Conservation (phyloP, 108 stramenopile species). For the Mediolabrus comicus region DNA sequence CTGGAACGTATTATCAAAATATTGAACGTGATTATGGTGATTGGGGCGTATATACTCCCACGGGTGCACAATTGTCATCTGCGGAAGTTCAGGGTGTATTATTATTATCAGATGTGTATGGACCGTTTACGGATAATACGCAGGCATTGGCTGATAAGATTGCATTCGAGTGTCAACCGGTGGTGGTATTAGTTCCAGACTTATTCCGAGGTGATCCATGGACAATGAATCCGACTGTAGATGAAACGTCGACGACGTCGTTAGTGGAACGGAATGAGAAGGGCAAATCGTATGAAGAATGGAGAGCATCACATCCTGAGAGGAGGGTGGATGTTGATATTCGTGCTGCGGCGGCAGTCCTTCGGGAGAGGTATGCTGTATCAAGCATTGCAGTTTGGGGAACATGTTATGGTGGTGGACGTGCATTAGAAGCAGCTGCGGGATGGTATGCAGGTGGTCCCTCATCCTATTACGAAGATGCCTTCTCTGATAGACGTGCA, state of each 20-base stretch:
- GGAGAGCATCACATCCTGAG: constrained; percentile 72
- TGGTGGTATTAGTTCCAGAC: constrained; percentile 85
- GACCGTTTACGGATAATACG: constrained; percentile 72
- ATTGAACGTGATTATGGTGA: constrained; percentile 78
- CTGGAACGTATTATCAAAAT: constrained; percentile 51
- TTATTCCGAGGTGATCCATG: constrained; percentile 80
- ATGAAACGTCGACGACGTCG: constrained; percentile 7
- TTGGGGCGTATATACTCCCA: constrained; percentile 77
- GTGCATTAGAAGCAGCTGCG: constrained; percentile 78
- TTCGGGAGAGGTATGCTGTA: constrained; percentile 78
- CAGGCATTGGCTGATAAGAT: constrained; percentile 80
- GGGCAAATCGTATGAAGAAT: constrained; percentile 74
- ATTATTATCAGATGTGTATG: constrained; percentile 78
- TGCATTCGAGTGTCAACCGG: constrained; percentile 91
- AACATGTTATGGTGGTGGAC: constrained; percentile 82
- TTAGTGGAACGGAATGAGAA: constrained; percentile 26
- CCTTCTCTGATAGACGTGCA: constrained; percentile 56
- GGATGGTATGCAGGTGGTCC: constrained; percentile 59
- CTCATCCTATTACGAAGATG: constrained; percentile 50
- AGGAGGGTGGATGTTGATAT: constrained; percentile 78
- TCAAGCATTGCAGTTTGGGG: constrained; percentile 79
- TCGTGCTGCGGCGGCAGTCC: constrained; percentile 74
- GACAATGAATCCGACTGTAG: constrained; percentile 36
- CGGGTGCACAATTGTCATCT: constrained; percentile 80
- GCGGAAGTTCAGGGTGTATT: constrained; percentile 82